Conservation (phyloP, 352 stramenopile species). For the Phytophthora hybrid region DNA sequence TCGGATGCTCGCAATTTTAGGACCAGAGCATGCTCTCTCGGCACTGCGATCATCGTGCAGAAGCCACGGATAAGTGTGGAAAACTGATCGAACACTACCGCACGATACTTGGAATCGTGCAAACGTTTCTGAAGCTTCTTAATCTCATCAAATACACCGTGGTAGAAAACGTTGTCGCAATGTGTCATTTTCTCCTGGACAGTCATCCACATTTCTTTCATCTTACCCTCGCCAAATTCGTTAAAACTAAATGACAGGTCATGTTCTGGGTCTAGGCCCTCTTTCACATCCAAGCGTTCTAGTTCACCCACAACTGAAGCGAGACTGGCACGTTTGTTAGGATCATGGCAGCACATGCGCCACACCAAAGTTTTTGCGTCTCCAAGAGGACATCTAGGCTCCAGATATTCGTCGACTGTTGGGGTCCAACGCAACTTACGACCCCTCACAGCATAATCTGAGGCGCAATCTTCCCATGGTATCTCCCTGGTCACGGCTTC, state of each 20-base stretch:
- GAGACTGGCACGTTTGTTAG: background rate
- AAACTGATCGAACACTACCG: background rate
- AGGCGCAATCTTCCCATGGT: background rate
- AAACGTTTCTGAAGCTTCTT: background rate
- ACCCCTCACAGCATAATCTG: background rate
- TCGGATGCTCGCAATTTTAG: background rate
- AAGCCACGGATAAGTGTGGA: background rate
- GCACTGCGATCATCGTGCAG: background rate
- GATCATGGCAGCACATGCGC: background rate
- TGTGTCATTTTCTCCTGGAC: background rate
- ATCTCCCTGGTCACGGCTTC: background rate
- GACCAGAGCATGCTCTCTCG: background rate
- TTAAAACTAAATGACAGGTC: background rate
- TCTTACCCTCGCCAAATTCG: no score
- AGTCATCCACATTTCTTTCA: background rate
- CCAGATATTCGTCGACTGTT: background rate
- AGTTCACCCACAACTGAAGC: background rate
- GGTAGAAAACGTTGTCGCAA: background rate
- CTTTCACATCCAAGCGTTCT: background rate
- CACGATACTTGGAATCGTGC: background rate
- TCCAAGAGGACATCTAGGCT: background rate
- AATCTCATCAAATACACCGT: background rate
- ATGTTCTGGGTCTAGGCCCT: background rate
- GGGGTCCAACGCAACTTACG: background rate
- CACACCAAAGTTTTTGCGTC: background rate